Base-by-base conservation (phyloP, 192 early-diverging fungal genomes). In the Glomus cerebriforme region DNA sequence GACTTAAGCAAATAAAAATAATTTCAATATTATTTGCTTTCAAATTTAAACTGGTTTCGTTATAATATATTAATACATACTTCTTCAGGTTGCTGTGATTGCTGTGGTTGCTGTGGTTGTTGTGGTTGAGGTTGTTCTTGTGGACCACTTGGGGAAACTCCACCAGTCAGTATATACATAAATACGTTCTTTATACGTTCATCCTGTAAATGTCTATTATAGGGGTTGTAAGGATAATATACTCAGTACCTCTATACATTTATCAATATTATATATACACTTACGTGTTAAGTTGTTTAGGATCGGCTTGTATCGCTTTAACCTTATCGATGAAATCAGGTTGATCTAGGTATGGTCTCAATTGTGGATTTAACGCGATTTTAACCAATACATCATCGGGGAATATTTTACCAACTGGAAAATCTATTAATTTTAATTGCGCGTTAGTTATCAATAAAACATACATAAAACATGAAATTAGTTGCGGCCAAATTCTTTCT, bases 331-430 rank as follows among this genome's bases (percentile, higher is more conserved):
- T 83, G 73, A 92, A 89, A 81, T 95, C 93, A 62, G 94, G 91
- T 69, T 97, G 91, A 7, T 93, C 84, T 49, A 97, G 85, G 79
- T 87, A 88, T 32, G 89, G 84, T 7, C 89, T 81, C 47, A 93
- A 86, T 82, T 95, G 93, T 31, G 96, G 94, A 86, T 97, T 95
- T 32, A 85, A 82, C 3, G 93, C 92, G 67, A 96, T 94, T 86
- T 94, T 96, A 54, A 87, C 88, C 34, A 92, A 82, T 54, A 94
- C 85, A 60, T 93, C 93, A 67, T 92, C 92, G 79, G 89, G 85
- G 81, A 96, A 96, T n/a, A 93, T 84, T 68, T 90, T 90, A n/a
- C 86, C 80, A n/a, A 77, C 68, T 19, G 79, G 78, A 67, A n/a
- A n/a, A n/a, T 83, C 79, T 54, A 54, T 22, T 54, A 54, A 54